Evolutionary conservation across 495 filamentous ascomycete species (phyloP), one percentile per base, ranked within the genome.

Genomic region (Schizothecium vesticola): DNA sequence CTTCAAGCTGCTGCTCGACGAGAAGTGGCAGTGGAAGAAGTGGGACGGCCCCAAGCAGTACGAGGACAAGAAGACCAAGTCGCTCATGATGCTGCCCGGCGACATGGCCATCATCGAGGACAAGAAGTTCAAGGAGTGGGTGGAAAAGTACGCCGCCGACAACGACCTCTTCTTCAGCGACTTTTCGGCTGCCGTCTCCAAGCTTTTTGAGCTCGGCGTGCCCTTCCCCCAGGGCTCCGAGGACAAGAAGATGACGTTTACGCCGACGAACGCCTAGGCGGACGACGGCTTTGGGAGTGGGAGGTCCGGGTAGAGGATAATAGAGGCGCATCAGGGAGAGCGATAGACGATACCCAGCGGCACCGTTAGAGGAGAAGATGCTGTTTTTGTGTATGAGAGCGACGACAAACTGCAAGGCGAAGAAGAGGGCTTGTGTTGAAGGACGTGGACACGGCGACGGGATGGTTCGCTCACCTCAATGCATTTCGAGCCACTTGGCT

Each of bases 71-170:
- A 84, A 81, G 75, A 93, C 88, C 72, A 91, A 93, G 85, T 86
- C 85, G 60, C 82, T 99, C 72, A 99, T 99, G 95, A 99, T 99
- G 95, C 82, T 99, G 74, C 95, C 95, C 67, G 89, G 92, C 66
- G 95, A 99, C 76, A 88, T 96, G 81, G 92, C 88, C 36, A 80
- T 99, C 61, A 79, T 95, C 78, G 89, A 93, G 82, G 95, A 99
- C 82, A 92, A 94, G 85, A 83, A 80, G 62, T 97, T 98, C 87
- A 88, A 85, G 83, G 81, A 86, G 76, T 90, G 91, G 76, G 93
- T 95, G 58, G 67, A 96, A 81, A 88, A 89, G 75, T 98, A 97
- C 79, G 94, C 94, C 69, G 92, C 92, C 84, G 92, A 97, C 83
- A 91, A 91, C 75, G 90, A 92, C 67, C 84, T 83, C 43, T 99